Evolutionary conservation across 1,284 basidiomycete species (phyloP), one percentile per base, ranked within the genome.

Genomic region (Rhodotorula sp.): DNA sequence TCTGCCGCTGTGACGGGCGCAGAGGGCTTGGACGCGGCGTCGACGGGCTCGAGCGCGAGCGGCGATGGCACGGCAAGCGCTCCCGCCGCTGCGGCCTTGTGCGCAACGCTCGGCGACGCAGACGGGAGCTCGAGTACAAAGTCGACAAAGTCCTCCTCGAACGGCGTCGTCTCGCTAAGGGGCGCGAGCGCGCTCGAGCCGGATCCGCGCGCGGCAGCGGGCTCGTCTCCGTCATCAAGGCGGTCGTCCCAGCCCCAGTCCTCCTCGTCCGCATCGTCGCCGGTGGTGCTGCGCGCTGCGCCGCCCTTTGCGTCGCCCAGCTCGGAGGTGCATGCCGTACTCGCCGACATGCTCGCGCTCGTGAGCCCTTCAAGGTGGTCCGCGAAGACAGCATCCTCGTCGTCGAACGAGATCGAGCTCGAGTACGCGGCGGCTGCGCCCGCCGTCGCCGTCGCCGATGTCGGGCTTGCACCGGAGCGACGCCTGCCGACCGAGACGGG

Each of bases 341-440:
- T 63, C n/a, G 70, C 67, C 19, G 64, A 60, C 27, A 46, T 51
- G 53, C 62, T 65, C 7, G 61, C 61, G 48, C 48, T 50, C 27
- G 48, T 19, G 25, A 50, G 57, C 22, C 41, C 59, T 19, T 48
- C 41, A 6, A 50, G 54, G 12, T 46, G 51, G 10, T 70, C 69
- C 13, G 74, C 71, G 12, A 73, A 75, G 39, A 75, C 74, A 34
- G 74, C 74, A 21, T 75, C 72, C 25, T 71, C 67, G 44, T 73
- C 74, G 44, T 75, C 74, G 61, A 75, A 75, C 51, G 70, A 72
- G 58, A 74, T 48, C n/a, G 69, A 71, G 39, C 56, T 66, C 46
- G 69, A 67, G 57, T 67, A 68, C 12, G 59, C 60, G 8, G 53
- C 50, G 2, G 22, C 10, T 3, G 19, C 22, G 27, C 27, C n/a